Evolutionary conservation across 2,329 filamentous ascomycete genomes (phyloP), one percentile per base, ranked within the genome.

Genomic region (Penicillium sp.): DNA sequence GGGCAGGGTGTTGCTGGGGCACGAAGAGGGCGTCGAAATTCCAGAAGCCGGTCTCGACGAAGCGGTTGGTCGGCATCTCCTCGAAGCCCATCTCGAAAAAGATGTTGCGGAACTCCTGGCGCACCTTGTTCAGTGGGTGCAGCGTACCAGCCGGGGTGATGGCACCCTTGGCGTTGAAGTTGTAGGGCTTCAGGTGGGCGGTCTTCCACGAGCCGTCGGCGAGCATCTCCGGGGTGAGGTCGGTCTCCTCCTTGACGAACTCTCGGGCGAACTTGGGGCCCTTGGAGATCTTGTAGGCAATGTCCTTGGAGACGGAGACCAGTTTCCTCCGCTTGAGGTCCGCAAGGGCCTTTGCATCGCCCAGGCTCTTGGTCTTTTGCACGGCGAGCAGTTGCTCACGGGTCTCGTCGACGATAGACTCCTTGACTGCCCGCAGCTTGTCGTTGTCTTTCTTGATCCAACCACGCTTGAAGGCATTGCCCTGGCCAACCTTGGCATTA

Each of bases 81-180:
- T 94, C 89, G 81, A 98, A 99, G 54, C 94, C 95, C 88, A 96
- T 96, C 75, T 96, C 92, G 79, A 99, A 98, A 87, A 99, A 99
- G 74, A 99, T 97, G 73, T 95, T 90, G 59, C 95, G 85, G 85
- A 99, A 96, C 79, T 98, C 95, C 70, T 91, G 86, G 68, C 95
- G 89, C 69, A 98, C 94, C 82, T 98, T 98, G 81, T 92, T 97
- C 67, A 99, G 72, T 16, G 82, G 82, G 69, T 84, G 82, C 54
- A 84, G 69, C 44, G 82, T 80, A 56, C 82, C 82, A 51, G 78
- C 75, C 5, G 76, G 74, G 13, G 81, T 78, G 33, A 73, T 71
- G 16, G 81, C 80, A 58, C 87, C 87, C 63, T 86, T 81, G 33
- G 87, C 85, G 55, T 87, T 96, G 80, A 91, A 91, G 75, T 91